Evolutionary conservation across 202 grass and related monocot genomes (phyloP).

Genomic region (Zoysia matrella): DNA sequence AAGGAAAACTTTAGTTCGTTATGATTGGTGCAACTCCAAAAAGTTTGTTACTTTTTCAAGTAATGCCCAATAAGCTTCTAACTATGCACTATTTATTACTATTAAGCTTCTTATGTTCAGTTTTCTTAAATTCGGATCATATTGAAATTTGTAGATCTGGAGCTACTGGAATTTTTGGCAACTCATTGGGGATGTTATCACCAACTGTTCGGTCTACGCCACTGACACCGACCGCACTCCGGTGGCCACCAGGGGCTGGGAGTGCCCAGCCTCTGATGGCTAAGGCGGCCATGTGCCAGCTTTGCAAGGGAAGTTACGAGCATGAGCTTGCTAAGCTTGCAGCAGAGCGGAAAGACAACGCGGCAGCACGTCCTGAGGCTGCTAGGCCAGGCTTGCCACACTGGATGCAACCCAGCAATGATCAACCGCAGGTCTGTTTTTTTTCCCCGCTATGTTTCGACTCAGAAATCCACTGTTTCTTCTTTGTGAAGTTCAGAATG

Average conservation of each 20-base stretch:
- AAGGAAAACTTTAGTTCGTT: slow-evolving; percentile 15
- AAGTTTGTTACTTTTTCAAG: slow-evolving; percentile 25
- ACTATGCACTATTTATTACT: slow-evolving; percentile 6
- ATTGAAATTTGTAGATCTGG: slow-evolving; percentile 49
- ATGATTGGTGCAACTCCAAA: slow-evolving; percentile 10
- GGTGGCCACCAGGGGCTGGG: slow-evolving; percentile 15
- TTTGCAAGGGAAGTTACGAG: slow-evolving; percentile 72
- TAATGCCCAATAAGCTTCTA: not conserved
- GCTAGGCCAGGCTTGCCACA: slow-evolving; percentile 57
- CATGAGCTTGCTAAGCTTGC: slow-evolving; percentile 69
- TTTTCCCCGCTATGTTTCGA: not conserved
- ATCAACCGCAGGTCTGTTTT: slow-evolving; percentile 54
- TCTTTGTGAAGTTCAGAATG: not conserved
- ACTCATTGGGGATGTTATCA: slow-evolving; percentile 43
- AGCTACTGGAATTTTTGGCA: slow-evolving; percentile 57
- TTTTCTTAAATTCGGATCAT: slow-evolving; percentile 26
- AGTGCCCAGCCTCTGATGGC: slow-evolving; percentile 8
- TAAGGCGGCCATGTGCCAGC: slow-evolving; percentile 54
- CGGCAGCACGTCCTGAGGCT: slow-evolving; percentile 32
- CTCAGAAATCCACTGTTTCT: not conserved
- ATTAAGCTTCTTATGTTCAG: not conserved
- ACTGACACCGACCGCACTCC: slow-evolving; percentile 21
- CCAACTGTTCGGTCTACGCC: slow-evolving; percentile 40
- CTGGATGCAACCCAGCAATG: slow-evolving; percentile 68
- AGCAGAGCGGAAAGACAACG: slow-evolving; percentile 43